Percentiles rank a stretch among this genome's conserved stretches.
Evolutionary conservation across 306 rosid genomes (phyloP).

Genomic region (Prunus kanzakura): DNA sequence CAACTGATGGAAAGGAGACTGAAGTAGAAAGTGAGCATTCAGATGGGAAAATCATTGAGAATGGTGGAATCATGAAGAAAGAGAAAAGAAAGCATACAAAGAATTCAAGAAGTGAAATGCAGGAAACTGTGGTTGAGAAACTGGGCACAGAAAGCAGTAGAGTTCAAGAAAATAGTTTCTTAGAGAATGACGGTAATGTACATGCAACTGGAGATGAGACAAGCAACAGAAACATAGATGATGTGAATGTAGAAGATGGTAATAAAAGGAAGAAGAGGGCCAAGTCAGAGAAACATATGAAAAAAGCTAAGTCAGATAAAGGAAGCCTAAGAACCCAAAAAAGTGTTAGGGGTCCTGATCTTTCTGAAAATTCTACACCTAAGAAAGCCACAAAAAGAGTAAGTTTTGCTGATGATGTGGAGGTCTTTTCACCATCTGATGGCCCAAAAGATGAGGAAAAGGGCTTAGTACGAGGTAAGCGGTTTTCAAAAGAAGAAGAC

Average conservation of each 20-base stretch:
- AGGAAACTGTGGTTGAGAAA: conserved; percentile 9
- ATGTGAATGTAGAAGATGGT: conserved; percentile 7
- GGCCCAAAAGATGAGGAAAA: conserved; percentile 5
- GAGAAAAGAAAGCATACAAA: conserved; percentile 4
- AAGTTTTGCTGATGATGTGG: conserved; percentile 58
- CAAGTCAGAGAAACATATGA: conserved; percentile 11
- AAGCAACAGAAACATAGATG: neutral
- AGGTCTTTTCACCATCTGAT: conserved; percentile 31
- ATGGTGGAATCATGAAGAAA: conserved; percentile 10
- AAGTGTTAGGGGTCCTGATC: neutral
- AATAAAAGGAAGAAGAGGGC: conserved; percentile 12
- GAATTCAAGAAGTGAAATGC: conserved; percentile 9
- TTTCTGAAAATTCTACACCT: conserved; percentile 15
- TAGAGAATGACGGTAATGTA: neutral
- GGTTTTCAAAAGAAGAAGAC: conserved; percentile 75
- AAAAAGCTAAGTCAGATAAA: neutral
- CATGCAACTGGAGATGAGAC: neutral
- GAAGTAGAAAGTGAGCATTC: conserved; percentile 17
- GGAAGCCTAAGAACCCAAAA: conserved; percentile 13
- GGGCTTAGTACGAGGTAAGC: conserved; percentile 41
- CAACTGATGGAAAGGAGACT: conserved; percentile 3
- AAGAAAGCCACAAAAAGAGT: conserved; percentile 40
- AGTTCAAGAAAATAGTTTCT: neutral
- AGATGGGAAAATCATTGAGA: conserved; percentile 9
- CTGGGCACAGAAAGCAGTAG: conserved; percentile 2